Evolutionary conservation across 345 rosid genomes (phyloP), one percentile per base, ranked within the genome.

Genomic region (Clausena lansium): DNA sequence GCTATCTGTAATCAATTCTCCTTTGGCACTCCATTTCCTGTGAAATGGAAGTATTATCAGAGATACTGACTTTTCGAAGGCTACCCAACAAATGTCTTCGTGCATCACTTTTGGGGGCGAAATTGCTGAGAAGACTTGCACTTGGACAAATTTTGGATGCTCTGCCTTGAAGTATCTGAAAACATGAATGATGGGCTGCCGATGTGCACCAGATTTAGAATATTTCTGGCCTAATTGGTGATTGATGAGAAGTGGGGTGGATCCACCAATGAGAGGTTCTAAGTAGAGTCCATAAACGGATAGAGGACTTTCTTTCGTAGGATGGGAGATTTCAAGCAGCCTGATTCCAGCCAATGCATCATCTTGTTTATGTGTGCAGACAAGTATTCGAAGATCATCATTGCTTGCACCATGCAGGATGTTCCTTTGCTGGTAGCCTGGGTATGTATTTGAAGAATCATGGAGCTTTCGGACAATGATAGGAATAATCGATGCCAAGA

Each of bases 191-290:
- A 60, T 70, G 19, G 67, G 63, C 32, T 67, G 79, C 1, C 69
- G 62, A 36, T 50, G 24, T 2, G 76, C 55, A 6, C 33, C n/a
- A 1, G 78, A 60, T 6, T 60, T 24, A 15, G 70, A 33, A 25
- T 14, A 38, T 70, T 50, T 79, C 61, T 85, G 87, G 65, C 81
- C 76, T 60, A 71, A 50, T 82, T 79, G 79, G 39, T 82, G 81
- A 39, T 77, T 59, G 76, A 81, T 81, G 13, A 78, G 32, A 11
- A 73, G 58, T 11, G 83, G 83, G 0, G 80, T 54, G 65, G 70
- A 39, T 36, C 81, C 76, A 32, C 79, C 55, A 17, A 62, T 50
- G 39, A 81, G 83, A 33, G 77, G 69, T 22, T 82, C 81, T 20
- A 84, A 30, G 78, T 76, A 77, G 19, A 84, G 83, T 32, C 81